These are phyloP conservation scores for Pseudopithomyces maydicus DNA, from an alignment of 2,329 filamentous ascomycete species.

Conservation along the genomic window DNA sequence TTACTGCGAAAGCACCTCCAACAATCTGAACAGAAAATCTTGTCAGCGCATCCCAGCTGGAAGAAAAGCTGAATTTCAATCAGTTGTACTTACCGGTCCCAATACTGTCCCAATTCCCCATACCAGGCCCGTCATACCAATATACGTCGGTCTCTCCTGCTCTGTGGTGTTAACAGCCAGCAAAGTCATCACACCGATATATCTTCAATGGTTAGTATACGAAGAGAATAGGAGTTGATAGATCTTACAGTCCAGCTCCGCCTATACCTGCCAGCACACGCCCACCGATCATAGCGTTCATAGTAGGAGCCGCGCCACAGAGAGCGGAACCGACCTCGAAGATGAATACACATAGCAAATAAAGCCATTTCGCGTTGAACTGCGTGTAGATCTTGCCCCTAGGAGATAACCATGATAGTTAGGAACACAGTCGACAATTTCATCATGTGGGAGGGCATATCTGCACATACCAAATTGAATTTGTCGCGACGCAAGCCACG, in stretches of 20 bases:
- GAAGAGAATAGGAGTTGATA: no score
- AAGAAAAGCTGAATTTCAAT: background rate
- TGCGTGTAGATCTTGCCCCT: background rate
- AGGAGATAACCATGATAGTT: no score
- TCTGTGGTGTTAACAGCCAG: constrained; percentile 9
- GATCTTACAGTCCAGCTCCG: constrained; percentile 49
- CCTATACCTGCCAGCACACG: constrained; percentile 52
- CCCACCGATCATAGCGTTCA: constrained; percentile 43
- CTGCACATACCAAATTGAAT: background rate
- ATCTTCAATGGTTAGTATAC: no score
- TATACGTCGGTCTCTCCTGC: background rate
- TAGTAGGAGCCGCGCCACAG: constrained; percentile 33
- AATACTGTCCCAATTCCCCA: background rate
- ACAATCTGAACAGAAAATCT: background rate
- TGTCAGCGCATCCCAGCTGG: background rate
- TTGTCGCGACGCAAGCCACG: constrained; percentile 2
- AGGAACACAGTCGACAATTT: background rate
- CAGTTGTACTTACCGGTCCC: background rate
- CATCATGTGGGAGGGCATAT: background rate
- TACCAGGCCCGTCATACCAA: background rate
- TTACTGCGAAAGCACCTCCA: background rate
- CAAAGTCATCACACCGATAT: constrained; percentile 26
- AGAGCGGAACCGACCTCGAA: constrained; percentile 36
- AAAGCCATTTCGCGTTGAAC: constrained; percentile 49
- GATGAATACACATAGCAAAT: constrained; percentile 28